Conservation (phyloP, 2,329 filamentous ascomycete genomes). For the Zelopaecilomyces penicillatus region DNA sequence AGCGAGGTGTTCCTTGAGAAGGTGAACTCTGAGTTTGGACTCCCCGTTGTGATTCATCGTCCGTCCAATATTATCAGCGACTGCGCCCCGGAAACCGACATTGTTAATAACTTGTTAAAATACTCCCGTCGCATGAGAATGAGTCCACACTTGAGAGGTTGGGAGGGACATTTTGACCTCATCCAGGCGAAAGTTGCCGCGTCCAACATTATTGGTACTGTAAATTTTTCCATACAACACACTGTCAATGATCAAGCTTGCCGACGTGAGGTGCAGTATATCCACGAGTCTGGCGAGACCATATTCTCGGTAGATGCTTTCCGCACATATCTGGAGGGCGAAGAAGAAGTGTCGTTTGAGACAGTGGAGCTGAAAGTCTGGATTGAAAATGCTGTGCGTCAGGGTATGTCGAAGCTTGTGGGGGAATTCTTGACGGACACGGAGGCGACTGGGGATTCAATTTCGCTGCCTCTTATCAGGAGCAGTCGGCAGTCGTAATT, state of each 20-base stretch:
- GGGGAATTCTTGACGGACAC: neutral
- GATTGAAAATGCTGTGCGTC: neutral
- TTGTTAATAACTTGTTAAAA: constrained; percentile 1
- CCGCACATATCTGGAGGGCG: neutral
- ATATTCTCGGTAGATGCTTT: neutral
- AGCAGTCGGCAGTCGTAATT: neutral
- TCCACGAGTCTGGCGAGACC: constrained; percentile 1
- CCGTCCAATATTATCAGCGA: neutral
- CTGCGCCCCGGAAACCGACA: neutral
- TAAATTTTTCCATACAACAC: neutral
- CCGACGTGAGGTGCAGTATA: neutral
- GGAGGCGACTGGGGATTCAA: neutral
- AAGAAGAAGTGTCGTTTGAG: neutral
- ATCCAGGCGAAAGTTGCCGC: neutral
- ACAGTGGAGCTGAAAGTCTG: neutral
- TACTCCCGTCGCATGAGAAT: neutral
- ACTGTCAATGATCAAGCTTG: neutral
- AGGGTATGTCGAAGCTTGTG: neutral
- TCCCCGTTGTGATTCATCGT: neutral
- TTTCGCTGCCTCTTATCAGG: neutral
- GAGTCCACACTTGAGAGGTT: neutral
- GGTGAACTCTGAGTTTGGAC: neutral
- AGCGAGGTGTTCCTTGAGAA: constrained; percentile 3
- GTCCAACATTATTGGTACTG: neutral
- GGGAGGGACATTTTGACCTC: constrained; percentile 2